Conservation (phyloP, 192 early-diverging fungal genomes). For the Globomyces pollinis-pini region DNA sequence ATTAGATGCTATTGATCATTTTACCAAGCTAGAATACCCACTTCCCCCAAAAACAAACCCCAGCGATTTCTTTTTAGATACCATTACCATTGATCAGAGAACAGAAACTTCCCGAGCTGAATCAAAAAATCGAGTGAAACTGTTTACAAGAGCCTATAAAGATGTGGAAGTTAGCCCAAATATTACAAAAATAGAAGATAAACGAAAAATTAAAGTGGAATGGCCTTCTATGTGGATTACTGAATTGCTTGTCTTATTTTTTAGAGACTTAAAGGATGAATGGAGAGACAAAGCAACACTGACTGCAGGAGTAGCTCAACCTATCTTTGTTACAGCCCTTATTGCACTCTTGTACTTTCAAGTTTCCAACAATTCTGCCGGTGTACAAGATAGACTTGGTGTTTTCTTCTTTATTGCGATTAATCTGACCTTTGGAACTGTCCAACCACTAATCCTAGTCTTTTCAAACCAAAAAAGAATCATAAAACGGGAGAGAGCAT, state of each 20-base stretch:
- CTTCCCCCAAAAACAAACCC: slow-evolving; percentile 35
- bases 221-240: slow-evolving; percentile 31
- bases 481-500: slow-evolving; percentile 57
- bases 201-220: neutral
- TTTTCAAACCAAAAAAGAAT: slow-evolving; percentile 42
- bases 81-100: slow-evolving; percentile 13
- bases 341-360: too few species aligned
- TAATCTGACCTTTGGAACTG: slow-evolving; percentile 41
- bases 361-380: too few species aligned
- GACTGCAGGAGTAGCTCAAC: slow-evolving; percentile 10
- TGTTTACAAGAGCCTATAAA: slow-evolving; percentile 17
- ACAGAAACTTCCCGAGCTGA: slow-evolving; percentile 8
- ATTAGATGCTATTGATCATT: slow-evolving; percentile 25
- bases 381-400: slow-evolving; percentile 52
- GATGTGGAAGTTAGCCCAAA: neutral
- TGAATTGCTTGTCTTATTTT: slow-evolving; percentile 40
- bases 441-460: slow-evolving; percentile 35
- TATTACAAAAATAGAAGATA: neutral
- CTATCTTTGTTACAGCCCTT: slow-evolving; percentile 5
- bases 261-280: slow-evolving; percentile 34
- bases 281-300: slow-evolving; percentile 9
- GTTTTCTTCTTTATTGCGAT: slow-evolving; percentile 55
- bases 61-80: slow-evolving; percentile 26
- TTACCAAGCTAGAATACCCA: slow-evolving; percentile 24
- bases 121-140: slow-evolving; percentile 13